A percentile compares a stretch with the other conserved stretches of the same genome.
Evolutionary conservation across 1,284 basidiomycete genomes (phyloP).

Genomic region (Sporisorium exsertum): DNA sequence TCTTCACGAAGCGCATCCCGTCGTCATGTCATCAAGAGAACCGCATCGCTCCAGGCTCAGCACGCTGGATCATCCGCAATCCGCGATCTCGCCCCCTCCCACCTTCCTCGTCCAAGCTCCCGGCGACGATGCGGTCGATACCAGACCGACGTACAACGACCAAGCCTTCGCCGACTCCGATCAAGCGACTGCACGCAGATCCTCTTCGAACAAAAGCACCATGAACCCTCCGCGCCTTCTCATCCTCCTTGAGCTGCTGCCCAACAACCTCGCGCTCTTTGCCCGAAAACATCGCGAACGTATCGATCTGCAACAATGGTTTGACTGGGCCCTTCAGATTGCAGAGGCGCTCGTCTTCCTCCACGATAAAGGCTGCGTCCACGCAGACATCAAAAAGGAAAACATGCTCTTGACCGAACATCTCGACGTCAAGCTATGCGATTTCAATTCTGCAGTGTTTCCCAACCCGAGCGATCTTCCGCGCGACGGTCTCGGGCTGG

Average conservation of each 20-base stretch:
- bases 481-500: constrained; percentile 59
- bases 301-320: constrained; percentile 59
- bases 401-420: constrained; percentile 64
- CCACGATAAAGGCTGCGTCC: constrained; percentile 61
- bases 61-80: neutral
- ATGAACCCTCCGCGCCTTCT: constrained; percentile 61
- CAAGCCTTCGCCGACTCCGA: neutral
- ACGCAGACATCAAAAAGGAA: constrained; percentile 67
- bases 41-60: constrained; percentile 10
- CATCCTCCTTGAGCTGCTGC: constrained; percentile 65
- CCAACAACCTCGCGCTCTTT: constrained; percentile 55
- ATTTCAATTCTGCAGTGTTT: constrained; percentile 68
- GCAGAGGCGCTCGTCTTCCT: constrained; percentile 56
- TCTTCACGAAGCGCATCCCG: constrained; percentile 2
- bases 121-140: constrained; percentile 18
- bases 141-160: neutral
- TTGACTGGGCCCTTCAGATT: constrained; percentile 61
- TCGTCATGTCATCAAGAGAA: neutral
- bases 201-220: neutral
- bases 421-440: constrained; percentile 63
- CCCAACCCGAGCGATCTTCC: constrained; percentile 58
- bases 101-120: constrained; percentile 36
- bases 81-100: constrained; percentile 6
- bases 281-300: constrained; percentile 35
- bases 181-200: neutral